These are phyloP conservation scores for Solanum etuberosum DNA, from an alignment of 257 asterid species.

Conservation along the genomic window DNA sequence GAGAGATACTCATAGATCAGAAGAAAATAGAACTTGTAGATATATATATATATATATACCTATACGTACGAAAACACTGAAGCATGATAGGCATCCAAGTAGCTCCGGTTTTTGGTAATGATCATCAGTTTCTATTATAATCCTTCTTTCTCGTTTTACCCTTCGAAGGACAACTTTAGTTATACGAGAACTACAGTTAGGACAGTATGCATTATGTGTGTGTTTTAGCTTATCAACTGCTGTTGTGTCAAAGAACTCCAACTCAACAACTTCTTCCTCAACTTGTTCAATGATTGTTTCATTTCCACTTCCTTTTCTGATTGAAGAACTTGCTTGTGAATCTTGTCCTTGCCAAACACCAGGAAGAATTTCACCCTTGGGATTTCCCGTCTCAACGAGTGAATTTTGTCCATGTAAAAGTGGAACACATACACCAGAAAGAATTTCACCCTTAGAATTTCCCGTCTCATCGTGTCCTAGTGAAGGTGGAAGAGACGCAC, in stretches of 20 bases:
- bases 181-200: conserved; percentile 39
- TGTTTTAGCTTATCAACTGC: conserved; percentile 42
- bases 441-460: not conserved
- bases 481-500: not conserved
- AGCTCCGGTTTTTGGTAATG: not conserved
- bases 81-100: conserved; percentile 54
- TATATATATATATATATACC: not conserved
- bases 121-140: not conserved
- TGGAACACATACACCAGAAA: not conserved
- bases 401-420: not conserved
- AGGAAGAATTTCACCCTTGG: not conserved
- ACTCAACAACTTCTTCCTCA: conserved; percentile 43
- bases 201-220: conserved; percentile 48
- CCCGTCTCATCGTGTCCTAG: not conserved
- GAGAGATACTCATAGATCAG: not conserved
- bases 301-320: not conserved
- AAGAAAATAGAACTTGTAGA: not conserved
- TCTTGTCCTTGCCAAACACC: not conserved
- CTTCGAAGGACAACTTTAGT: conserved; percentile 56
- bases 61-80: conserved; percentile 36
- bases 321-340: not conserved
- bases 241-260: conserved; percentile 40
- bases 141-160: conserved; percentile 3
- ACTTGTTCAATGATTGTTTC: conserved; percentile 12
- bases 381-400: not conserved